Base-by-base conservation (phyloP, 306 rosid genomes). In the Morella rubra region DNA sequence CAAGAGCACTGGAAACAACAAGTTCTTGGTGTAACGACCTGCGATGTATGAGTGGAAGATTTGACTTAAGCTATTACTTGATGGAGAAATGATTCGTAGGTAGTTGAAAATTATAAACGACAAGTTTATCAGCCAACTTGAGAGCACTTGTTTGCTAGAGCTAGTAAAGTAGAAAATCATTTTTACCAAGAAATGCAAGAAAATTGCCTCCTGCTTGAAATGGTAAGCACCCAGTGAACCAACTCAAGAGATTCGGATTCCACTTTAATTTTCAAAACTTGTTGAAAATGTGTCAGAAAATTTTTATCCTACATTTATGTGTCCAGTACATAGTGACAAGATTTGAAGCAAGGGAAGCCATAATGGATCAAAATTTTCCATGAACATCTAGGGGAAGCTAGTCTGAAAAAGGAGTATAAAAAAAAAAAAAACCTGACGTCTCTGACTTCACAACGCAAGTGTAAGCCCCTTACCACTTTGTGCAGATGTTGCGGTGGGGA, bases 401-500 rank as follows among this genome's bases (percentile, higher is more conserved):
- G 68, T 37, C 68, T 61, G 37, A 61, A 32, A 7, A 4, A 14
- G 11, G 9, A 32, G 68, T 5, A 40, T 61, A 4, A 14, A 47
- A 10, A 3, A 12, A 49, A 1, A 12, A 40, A 52, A 47, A 81
- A 50, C 24, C 22, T 62, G 41, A 81, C 70, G 44, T 16, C 16
- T 68, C 60, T 44, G 32, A 46, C 41, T 20, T 19, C 46, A 50
- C n/a, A 78, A 64, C 8, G 40, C 44, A 19, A 32, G 47, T 7
- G 8, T 15, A 68, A 66, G 65, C 47, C 72, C 13, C 86, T 74
- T 69, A 87, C 94, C 87, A 53, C 74, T 81, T 56, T 87, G 87
- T 55, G 90, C 81, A 50, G 90, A 86, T 41, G 86, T 82, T 27
- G 89, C 85, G 32, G 85, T 77, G 10, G 90, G 91, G 60, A 84